phyloP scores from a whole-genome alignment of 148 eudicot species.

The Camellia japonica region DNA sequence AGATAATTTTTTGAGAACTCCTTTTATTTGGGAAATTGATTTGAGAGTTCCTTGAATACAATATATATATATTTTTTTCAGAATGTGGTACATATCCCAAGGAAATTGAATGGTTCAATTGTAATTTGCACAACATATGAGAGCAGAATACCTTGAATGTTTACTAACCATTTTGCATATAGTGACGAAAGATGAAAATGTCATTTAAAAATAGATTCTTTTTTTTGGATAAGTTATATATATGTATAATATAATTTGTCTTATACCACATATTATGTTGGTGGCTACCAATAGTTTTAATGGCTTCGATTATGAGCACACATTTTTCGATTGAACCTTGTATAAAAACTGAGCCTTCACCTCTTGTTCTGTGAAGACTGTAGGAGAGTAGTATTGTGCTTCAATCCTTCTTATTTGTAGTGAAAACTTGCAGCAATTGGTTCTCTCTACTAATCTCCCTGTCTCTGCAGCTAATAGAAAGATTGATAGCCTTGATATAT shows the following conservation, averaged over 20 bases:
- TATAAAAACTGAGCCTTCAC: not conserved
- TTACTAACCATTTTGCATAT: not conserved
- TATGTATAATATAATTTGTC: not conserved
- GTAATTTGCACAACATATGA: not conserved
- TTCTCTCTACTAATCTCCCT: not conserved
- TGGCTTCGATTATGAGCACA: not conserved
- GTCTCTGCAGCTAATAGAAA: conserved; percentile 39
- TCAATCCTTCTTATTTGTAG: not conserved
- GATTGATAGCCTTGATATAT: conserved; percentile 29
- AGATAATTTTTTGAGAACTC: not conserved
- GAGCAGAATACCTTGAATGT: not conserved
- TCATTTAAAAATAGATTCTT: not conserved
- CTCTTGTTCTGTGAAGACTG: not conserved
- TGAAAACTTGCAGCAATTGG: not conserved
- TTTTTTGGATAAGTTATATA: too few species aligned
- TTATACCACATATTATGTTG: not conserved
- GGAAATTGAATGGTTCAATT: conserved; percentile 10
- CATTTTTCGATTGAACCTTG: not conserved
- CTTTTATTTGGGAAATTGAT: not conserved
- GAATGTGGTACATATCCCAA: not conserved
- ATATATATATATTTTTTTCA: not conserved
- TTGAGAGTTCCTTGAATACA: not conserved
- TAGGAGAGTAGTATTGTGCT: not conserved
- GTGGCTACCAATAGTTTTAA: not conserved
- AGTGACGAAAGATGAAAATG: not conserved